A percentile compares a stretch with the other conserved stretches of the same genome.
Evolutionary conservation across 116 monocot species (phyloP).

Genomic region (Iris pallida): DNA sequence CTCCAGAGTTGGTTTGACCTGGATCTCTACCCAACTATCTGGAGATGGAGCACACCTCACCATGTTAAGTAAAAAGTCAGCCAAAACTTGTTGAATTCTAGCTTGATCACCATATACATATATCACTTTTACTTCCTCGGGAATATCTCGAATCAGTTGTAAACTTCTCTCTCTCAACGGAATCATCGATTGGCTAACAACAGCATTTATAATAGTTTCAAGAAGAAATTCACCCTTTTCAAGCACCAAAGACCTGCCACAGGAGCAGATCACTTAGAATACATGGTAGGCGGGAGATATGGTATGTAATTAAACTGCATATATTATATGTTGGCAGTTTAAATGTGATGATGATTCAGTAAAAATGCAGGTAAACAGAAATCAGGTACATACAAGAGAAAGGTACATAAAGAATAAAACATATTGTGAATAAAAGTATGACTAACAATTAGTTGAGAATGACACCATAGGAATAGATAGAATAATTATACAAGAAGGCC

Average conservation of each 20-base stretch:
- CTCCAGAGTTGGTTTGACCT: slow-evolving; percentile 49
- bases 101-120: slow-evolving; percentile 74
- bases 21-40: slow-evolving; percentile 85
- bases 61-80: slow-evolving; percentile 75
- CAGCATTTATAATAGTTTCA: slow-evolving; percentile 71
- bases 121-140: slow-evolving; percentile 76
- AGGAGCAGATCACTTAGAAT: slow-evolving; percentile 9
- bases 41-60: slow-evolving; percentile 64
- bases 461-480: no score
- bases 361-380: no score
- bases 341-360: no score
- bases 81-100: slow-evolving; percentile 75
- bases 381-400: no score
- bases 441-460: no score
- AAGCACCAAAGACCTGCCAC: slow-evolving; percentile 57
- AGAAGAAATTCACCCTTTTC: slow-evolving; percentile 65
- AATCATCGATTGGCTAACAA: slow-evolving; percentile 94
- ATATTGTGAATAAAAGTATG: no score
- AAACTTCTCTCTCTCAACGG: slow-evolving; percentile 70
- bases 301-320: not conserved
- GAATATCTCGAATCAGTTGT: slow-evolving; percentile 79
- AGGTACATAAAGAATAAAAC: no score
- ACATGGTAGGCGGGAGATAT: not conserved
- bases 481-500: no score
- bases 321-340: no score